Evolutionary conservation across 2,329 filamentous ascomycete species (phyloP), one percentile per base, ranked within the genome.

Genomic region (Ceratocystis colombiana): DNA sequence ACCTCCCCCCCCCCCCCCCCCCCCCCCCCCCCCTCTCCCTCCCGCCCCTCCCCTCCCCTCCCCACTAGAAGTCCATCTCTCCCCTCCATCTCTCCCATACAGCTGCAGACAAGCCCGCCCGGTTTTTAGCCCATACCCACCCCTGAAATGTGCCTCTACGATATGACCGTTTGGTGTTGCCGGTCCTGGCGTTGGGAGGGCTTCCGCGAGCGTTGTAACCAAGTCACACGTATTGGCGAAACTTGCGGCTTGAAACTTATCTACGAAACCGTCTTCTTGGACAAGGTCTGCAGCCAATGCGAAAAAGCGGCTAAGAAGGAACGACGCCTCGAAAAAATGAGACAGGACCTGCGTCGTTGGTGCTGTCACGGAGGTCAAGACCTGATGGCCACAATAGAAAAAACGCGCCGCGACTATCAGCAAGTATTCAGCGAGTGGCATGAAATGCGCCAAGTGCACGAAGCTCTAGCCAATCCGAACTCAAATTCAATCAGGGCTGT

Each of bases 171-270:
- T 71, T 96, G 89, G 83, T 77, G 77, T 67, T 97, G 93, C 78
- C 88, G 89, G 73, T 93, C 90, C 82, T 96, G 88, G 87, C 90
- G 91, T 77, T 97, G 92, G 92, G 89, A 90, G 70, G 88, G 88
- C 78, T 96, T 96, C 80, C 86, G 89, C 70, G 84, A 92, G 76
- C 92, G 96, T 75, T 97, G 93, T 82, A 87, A 88, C 76, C 91
- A 90, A 77, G 93, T 96, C 76, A 95, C 96, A 79, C 89, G 93
- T 70, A 96, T 89, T 71, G 93, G 93, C 72, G 93, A 97, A 80
- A 96, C 93, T 46, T 97, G 93, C 77, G 93, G 93, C 69, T 87
- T 96, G 78, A 96, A 90, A 78, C 84, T 96, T 70, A 87, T 96
- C 73, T 91, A 88, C 79, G 79, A 84, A 71, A 92, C 89, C 30